Evolutionary conservation across 208 protist species (phyloP), one percentile per base, ranked within the genome.

Genomic region (Crithidia fasciculata): DNA sequence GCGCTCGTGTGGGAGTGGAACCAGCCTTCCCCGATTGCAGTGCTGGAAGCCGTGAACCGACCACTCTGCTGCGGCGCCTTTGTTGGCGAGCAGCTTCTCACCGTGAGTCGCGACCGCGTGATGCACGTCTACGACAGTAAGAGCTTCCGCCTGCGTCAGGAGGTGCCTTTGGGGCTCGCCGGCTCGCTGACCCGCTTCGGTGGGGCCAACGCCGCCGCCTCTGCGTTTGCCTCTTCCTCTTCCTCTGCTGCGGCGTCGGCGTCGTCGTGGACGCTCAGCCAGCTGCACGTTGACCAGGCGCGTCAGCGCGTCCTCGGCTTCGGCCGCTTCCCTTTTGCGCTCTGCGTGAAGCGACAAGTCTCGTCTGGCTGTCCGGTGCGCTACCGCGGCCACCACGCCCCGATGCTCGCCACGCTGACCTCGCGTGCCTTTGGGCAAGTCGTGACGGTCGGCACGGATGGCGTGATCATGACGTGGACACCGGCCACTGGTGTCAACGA

Each of bases 1-100:
- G 91, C 83, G 10, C 70, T 96, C 47, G 88, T 96, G 8, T 96
- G 91, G 91, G 91, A 96, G 53, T 86, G 90, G 73, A 67, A 77
- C 6, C 85, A 91, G 74, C 80, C 87, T 36, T 59, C 43, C 4
- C 83, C 85, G 16, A 83, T 94, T 62, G 82, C 91, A 10, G 69
- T 86, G 4, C 81, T 96, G 16, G 84, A 89, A 57, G 62, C 84
- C 12, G 85, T 91, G 69, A 92, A 87, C 62, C 82, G 87, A 10
- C 88, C 91, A 8, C 88, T 86, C 52, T 83, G 81, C 28, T 81
- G 82, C 62, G 91, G 88, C 47, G 81, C 80, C 43, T 81, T 92
- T 41, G 58, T 82, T n/a, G 47, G 69, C 6, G 71, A 76, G 60
- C 84, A 87, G 61, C 82, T 96, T 54, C 71, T 96, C 28, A 96